Base-by-base conservation (phyloP, 2,329 filamentous ascomycete genomes). In the Botrytis fabae region DNA sequence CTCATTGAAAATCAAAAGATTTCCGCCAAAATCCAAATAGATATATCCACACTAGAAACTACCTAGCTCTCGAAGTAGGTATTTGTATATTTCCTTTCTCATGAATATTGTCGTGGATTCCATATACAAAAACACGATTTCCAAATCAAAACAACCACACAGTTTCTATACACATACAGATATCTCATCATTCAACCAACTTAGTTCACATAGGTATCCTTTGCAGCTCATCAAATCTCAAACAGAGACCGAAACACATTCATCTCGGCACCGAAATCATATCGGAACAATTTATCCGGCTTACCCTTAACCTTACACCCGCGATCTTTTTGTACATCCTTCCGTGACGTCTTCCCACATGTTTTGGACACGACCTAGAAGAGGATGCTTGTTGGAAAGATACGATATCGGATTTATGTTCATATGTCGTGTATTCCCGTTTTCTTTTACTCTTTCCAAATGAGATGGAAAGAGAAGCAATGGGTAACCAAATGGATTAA, bases 271-370 rank as follows among this genome's bases (percentile, higher is more conserved):
- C 40, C 40, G n/a, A 64, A 46, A 28, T 3, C 12, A 63, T 12
- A 63, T 28, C 64, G 64, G 64, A 68, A 28, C 46, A 4, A 54
- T 57, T 32, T 14, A 54, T 66, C 64, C 64, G 25, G 9, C 46
- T 54, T 28, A 63, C 4, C 12, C 35, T 25, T n/a, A 28, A 8
- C 22, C 25, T 54, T 38, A 18, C 44, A 54, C 14, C 35, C 35
- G 35, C 8, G 35, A 38, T 42, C 4, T 16, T 54, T 66, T 66
- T 20, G 51, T 18, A n/a, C 32, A 57, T 54, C 46, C 35, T 42
- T 68, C 8, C 32, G 46, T 68, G 64, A 68, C 46, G 64, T 68
- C 64, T 68, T 68, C 46, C 10, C 25, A 16, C 64, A 68, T 68
- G 46, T 16, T 51, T 65, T 38, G 20, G 12, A 35, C 22, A 20